Conservation (phyloP, 2,329 filamentous ascomycete genomes). For the Ophiostoma australiae region DNA sequence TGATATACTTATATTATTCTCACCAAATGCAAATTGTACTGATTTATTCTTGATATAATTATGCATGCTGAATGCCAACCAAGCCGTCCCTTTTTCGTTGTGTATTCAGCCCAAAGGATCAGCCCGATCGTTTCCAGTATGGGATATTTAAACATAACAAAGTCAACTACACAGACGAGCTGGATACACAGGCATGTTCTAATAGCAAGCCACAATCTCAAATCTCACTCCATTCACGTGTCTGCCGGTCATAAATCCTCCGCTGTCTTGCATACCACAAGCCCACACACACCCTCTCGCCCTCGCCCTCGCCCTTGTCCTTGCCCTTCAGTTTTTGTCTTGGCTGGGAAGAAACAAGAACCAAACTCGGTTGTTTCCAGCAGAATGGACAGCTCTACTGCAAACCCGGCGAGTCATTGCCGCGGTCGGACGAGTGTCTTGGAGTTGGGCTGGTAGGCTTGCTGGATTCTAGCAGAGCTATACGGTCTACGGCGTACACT, state of each 20-base stretch:
- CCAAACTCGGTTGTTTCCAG: neutral
- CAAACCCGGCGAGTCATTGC: neutral
- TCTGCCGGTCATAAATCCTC: conserved; percentile 8
- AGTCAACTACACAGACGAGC: too few species aligned
- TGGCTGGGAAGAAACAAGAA: neutral
- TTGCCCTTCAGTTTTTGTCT: neutral
- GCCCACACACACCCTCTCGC: neutral
- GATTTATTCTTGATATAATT: too few species aligned
- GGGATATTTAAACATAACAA: too few species aligned
- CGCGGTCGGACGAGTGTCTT: neutral
- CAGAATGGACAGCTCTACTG: neutral
- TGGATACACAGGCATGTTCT: neutral
- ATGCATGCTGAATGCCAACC: too few species aligned
- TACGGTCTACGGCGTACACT: too few species aligned
- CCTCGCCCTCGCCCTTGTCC: neutral
- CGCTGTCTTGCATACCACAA: neutral
- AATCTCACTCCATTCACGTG: neutral
- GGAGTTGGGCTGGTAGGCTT: too few species aligned
- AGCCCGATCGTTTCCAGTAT: neutral
- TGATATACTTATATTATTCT: too few species aligned
- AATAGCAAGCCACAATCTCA: neutral
- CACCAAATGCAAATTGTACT: too few species aligned
- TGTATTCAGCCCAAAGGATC: neutral
- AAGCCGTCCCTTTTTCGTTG: too few species aligned
- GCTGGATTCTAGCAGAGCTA: too few species aligned